Evolutionary conservation across 2,329 filamentous ascomycete species (phyloP).

Genomic region (Diaporthe australafricana): DNA sequence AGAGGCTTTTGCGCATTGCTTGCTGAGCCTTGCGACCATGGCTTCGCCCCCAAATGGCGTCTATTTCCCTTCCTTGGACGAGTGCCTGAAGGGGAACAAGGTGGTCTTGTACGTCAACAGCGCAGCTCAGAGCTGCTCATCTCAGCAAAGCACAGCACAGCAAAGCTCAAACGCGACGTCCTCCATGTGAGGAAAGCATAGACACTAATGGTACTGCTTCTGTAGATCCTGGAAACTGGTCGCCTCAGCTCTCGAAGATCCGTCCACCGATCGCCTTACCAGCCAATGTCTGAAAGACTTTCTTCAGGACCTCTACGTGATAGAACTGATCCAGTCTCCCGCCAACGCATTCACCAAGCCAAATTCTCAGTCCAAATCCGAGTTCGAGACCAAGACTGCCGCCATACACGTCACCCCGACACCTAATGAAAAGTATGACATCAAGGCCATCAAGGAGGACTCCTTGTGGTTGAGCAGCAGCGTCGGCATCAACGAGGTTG

Average conservation of each 20-base stretch:
- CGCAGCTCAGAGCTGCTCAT: background rate
- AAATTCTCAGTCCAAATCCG: constrained; percentile 72
- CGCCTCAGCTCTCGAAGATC: constrained; percentile 67
- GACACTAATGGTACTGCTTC: constrained; percentile 33
- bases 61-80: constrained; percentile 87
- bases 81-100: constrained; percentile 84
- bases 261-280: constrained; percentile 64
- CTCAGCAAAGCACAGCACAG: background rate
- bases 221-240: constrained; percentile 72
- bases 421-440: constrained; percentile 74
- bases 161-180: background rate
- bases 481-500: constrained; percentile 81
- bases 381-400: constrained; percentile 86
- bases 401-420: constrained; percentile 85
- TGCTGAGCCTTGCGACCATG: constrained; percentile 72
- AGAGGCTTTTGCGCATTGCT: constrained; percentile 37
- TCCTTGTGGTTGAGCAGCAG: constrained; percentile 86
- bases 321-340: constrained; percentile 75
- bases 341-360: constrained; percentile 74
- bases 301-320: constrained; percentile 76
- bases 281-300: constrained; percentile 73
- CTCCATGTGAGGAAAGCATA: background rate
- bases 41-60: constrained; percentile 75
- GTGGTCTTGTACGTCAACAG: constrained; percentile 77
- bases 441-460: constrained; percentile 86